phyloP scores from a whole-genome alignment of 345 rosid species.

The Ceriops tagal region DNA sequence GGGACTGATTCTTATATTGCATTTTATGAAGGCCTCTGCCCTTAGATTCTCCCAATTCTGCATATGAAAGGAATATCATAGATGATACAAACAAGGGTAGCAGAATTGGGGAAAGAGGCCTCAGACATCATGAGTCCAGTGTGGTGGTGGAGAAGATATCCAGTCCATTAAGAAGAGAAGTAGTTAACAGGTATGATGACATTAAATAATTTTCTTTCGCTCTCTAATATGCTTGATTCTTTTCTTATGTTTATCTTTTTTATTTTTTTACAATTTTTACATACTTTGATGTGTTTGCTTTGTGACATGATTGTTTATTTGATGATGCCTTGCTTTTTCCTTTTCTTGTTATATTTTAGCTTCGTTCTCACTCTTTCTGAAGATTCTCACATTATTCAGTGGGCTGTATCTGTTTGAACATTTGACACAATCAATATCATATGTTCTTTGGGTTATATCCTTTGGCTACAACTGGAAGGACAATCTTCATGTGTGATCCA shows the following conservation, averaged over 20 bases:
- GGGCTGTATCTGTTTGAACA: background rate
- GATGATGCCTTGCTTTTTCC: background rate
- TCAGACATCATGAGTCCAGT: constrained; percentile 33
- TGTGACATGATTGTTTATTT: background rate
- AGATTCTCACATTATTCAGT: background rate
- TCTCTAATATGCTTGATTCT: background rate
- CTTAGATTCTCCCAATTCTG: constrained; percentile 26
- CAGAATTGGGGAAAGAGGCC: constrained; percentile 31
- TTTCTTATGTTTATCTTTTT: too few relatives aligned
- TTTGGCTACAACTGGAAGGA: background rate
- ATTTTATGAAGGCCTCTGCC: constrained; percentile 27
- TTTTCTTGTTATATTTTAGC: background rate
- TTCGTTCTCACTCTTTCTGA: background rate
- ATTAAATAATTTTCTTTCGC: background rate
- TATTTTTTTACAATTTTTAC: too few relatives aligned
- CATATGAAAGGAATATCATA: constrained; percentile 20
- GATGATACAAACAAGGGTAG: constrained; percentile 25
- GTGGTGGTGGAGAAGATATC: constrained; percentile 30
- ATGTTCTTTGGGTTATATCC: background rate
- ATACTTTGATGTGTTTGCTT: background rate
- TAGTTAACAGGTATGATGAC: constrained; percentile 37
- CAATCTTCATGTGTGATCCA: too few relatives aligned
- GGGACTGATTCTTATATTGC: constrained; percentile 14
- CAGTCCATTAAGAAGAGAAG: constrained; percentile 46
- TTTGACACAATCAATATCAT: background rate